Base-by-base conservation (phyloP, 2,329 filamentous ascomycete genomes). In the Endothia cerciana region DNA sequence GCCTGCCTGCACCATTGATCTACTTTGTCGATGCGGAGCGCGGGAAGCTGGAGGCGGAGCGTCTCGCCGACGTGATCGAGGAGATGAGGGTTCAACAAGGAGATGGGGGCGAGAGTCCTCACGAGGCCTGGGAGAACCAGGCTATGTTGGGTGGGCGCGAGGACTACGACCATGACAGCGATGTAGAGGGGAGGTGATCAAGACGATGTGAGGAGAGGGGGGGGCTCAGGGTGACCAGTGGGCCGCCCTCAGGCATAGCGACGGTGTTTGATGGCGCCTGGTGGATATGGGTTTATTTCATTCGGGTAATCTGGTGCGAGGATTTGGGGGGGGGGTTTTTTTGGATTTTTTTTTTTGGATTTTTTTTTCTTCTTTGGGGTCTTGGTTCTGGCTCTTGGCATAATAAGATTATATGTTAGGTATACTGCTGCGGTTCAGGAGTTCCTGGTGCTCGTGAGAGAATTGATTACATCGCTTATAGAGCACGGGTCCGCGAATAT, bases 21-120 rank as follows among this genome's bases (percentile, higher is more conserved):
- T 90, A 89, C 74, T 86, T 93, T 63, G 91, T 99, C 43, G 85
- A 97, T 76, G 92, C 97, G 11, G 91, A 96, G 62, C 83, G 91
- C 45, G 91, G 91, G 13, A 91, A 88, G 77, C 78, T 80, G 56
- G 90, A 93, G 73, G 91, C 89, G 1, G 82, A 85, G 70, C 85
- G 81, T 71, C 79, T 94, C 64, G 88, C 89, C 0, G 82, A 85
- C 65, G 74, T 83, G 8, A 86, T 89, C 60, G 84, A 87, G 65
- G 85, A 83, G 0, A 82, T 84, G 62, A 83, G 81, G 70, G 70
- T 65, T 17, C 64, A 51, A 8, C 64, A 60, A 43, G 58, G 60
- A 10, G 41, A 51, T 22, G 40, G 11, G 36, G 58, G 30, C 0
- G 41, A 47, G 30, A 47, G n/a, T 30, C 57, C 57, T 22, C 57